Percentiles rank a stretch among this genome's conserved stretches.
These are phyloP conservation scores for Heliosperma pusillum DNA, from an alignment of 148 eudicot species.

Conservation along the genomic window DNA sequence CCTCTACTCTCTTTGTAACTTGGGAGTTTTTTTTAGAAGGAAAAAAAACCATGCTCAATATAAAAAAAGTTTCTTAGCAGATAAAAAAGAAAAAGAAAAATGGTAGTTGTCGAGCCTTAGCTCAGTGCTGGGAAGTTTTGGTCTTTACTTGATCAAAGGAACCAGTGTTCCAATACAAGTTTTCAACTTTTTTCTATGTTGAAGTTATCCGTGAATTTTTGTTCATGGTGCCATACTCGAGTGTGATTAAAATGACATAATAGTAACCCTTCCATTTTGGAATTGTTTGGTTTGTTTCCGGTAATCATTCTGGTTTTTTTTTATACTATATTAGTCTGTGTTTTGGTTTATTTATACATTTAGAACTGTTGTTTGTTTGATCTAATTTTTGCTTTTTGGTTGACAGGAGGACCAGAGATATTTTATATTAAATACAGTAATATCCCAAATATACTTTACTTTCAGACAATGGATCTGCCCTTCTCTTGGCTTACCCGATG, in stretches of 20 bases:
- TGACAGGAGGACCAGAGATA: constrained; percentile 69
- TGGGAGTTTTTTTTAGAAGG: too few relatives aligned
- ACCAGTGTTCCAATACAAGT: too few relatives aligned
- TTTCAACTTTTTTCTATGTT: too few relatives aligned
- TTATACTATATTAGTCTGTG: not conserved
- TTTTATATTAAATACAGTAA: constrained; percentile 51
- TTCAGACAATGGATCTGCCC: constrained; percentile 44
- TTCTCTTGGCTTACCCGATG: constrained; percentile 46
- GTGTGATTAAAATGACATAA: not conserved
- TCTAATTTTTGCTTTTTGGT: constrained; percentile 14
- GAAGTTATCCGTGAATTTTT: too few relatives aligned
- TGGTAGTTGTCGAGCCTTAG: too few relatives aligned
- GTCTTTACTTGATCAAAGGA: too few relatives aligned
- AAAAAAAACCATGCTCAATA: too few relatives aligned
- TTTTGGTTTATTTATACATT: not conserved
- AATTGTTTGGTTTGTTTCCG: not conserved
- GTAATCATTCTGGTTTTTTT: not conserved
- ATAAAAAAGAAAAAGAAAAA: too few relatives aligned
- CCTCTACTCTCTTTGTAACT: too few relatives aligned
- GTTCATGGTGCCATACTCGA: not conserved
- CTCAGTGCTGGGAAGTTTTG: too few relatives aligned
- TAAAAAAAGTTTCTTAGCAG: too few relatives aligned
- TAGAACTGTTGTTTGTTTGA: constrained; percentile 2
- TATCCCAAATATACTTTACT: constrained; percentile 59
- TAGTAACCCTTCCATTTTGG: not conserved